A percentile compares a stretch with the other conserved stretches of the same genome.
Conservation (phyloP, 2,329 filamentous ascomycete species). For the Colletotrichum costaricense region DNA sequence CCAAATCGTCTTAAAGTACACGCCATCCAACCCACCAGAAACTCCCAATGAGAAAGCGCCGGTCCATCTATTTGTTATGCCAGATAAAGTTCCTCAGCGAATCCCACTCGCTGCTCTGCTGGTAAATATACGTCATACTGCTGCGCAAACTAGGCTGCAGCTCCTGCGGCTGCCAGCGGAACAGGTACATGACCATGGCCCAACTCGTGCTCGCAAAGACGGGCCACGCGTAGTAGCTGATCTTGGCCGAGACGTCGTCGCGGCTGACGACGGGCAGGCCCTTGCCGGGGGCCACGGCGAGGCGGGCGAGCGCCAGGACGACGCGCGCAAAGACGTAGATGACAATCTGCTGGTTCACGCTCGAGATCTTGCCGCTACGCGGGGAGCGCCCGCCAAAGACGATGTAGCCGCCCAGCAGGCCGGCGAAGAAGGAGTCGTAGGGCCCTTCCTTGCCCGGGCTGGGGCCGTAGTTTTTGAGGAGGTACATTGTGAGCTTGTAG, state of each 20-base stretch:
- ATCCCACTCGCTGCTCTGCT: constrained; percentile 90
- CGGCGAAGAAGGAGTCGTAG: constrained; percentile 88
- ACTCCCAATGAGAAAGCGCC: not conserved
- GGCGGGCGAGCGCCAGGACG: constrained; percentile 82
- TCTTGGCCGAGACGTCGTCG: constrained; percentile 54
- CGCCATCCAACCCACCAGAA: not conserved
- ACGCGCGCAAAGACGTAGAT: constrained; percentile 98
- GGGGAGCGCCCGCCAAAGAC: constrained; percentile 81
- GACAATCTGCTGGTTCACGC: constrained; percentile 95
- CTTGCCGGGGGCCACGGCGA: constrained; percentile 76
- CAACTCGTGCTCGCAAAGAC: constrained; percentile 91
- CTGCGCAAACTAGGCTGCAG: constrained; percentile 91
- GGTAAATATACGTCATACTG: constrained; percentile 98
- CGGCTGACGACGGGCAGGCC: constrained; percentile 63
- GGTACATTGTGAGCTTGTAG: constrained; percentile 86
- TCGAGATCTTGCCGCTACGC: constrained; percentile 77
- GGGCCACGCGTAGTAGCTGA: constrained; percentile 85
- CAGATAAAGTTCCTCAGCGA: constrained; percentile 84
- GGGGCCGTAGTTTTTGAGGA: constrained; percentile 72
- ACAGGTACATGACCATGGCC: constrained; percentile 96
- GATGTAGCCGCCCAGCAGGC: constrained; percentile 88
- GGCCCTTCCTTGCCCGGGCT: constrained; percentile 73
- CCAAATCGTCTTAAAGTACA: constrained; percentile 20
- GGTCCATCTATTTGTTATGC: constrained; percentile 74
- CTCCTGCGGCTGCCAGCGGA: constrained; percentile 90